Evolutionary conservation across 352 stramenopile species (phyloP), one percentile per base, ranked within the genome.

Genomic region (Globisporangium paroecandrum): DNA sequence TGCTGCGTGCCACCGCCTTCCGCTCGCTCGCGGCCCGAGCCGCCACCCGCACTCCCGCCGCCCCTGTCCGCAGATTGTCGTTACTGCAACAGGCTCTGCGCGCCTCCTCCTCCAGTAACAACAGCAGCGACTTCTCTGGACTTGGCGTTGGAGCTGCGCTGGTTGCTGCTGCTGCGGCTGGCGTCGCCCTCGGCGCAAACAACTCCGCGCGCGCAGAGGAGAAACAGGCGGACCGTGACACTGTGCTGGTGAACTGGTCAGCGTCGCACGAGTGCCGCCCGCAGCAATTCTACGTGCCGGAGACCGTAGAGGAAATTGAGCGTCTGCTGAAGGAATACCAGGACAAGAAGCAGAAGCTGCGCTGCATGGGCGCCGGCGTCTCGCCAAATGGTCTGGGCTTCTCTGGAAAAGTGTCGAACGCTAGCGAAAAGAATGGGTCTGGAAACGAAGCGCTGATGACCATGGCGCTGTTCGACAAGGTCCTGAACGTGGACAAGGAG

Each of bases 371-470:
- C 8, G 98, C 97, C 0, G 97, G 95, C 2, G 87, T 99, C 8
- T 98, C 93, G 53, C 97, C 98, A 1, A 99, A 99, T 77, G 98
- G 97, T 24, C 71, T 99, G 24, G 93, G 91, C 2, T 98, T 99
- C 73, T 89, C 82, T 13, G 77, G 74, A 12, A 76, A 69, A 34
- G 55, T 58, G 9, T 8, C 54, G 27, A 29, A 1, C 25, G 9
- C 36, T 13, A 53, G 3, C 7, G 66, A 72, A 22, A 73, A 69
- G 55, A 61, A 68, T 0, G 66, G 75, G 2, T 62, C 78, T 24
- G 59, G 66, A 7, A 70, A 79, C 58, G 79, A 89, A 63, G 89
- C 90, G 13, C 85, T 99, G 66, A 84, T 99, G 60, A 96, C 89
- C 46, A 84, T 99, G 66, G 94, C 89, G 27, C 79, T 97, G 41